Percentiles rank a stretch among this genome's conserved stretches.
Evolutionary conservation across 1,139 yeast species (phyloP).

Genomic region (Candida buenavistaensis): DNA sequence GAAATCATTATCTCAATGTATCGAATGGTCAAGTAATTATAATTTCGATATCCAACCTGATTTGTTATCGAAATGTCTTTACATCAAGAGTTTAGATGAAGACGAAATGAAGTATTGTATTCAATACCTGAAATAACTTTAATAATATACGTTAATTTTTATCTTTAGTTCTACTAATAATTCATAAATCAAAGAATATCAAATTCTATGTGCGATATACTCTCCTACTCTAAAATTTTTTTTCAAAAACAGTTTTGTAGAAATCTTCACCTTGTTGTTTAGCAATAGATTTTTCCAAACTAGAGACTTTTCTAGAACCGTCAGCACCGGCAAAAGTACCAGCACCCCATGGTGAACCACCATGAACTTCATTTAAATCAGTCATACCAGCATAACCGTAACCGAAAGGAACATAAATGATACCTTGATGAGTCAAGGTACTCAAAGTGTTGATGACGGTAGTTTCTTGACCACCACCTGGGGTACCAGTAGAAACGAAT

Average conservation of each 20-base stretch:
- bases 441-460: conserved; percentile 36
- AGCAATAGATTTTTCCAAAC: conserved; percentile 35
- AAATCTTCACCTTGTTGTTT: conserved; percentile 33
- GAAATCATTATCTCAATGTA: conserved; percentile 74
- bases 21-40: conserved; percentile 81
- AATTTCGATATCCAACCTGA: conserved; percentile 51
- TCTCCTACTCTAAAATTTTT: background rate
- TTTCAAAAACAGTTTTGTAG: conserved; percentile 17
- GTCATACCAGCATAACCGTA: conserved; percentile 30
- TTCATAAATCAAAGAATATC: too few species aligned
- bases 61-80: conserved; percentile 77
- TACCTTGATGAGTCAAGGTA: conserved; percentile 38
- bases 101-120: conserved; percentile 63
- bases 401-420: conserved; percentile 39
- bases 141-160: too few species aligned
- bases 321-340: conserved; percentile 40
- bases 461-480: conserved; percentile 43
- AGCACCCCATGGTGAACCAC: conserved; percentile 46
- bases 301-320: conserved; percentile 37
- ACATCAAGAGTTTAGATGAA: conserved; percentile 72
- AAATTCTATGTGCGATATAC: too few species aligned
- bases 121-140: background rate
- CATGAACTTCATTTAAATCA: conserved; percentile 35
- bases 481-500: conserved; percentile 37
- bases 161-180: too few species aligned